phyloP scores from a whole-genome alignment of 352 stramenopile species.

The Stephanocyclus meneghinianus region DNA sequence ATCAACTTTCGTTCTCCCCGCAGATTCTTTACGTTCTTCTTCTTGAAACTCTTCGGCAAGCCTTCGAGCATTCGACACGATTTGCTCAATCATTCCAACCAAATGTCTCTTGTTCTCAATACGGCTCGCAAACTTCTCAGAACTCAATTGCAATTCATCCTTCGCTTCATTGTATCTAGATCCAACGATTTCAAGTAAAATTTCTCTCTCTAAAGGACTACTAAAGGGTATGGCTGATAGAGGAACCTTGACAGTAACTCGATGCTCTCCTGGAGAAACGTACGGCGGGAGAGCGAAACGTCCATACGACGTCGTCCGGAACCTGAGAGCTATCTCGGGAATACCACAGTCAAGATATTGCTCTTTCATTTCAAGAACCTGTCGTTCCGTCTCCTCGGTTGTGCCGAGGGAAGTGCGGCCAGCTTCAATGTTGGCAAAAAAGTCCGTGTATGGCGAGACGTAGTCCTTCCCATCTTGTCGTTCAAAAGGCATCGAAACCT shows the following conservation, averaged over 20 bases:
- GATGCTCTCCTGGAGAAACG: constrained; percentile 68
- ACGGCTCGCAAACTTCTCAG: constrained; percentile 74
- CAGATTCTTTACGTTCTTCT: constrained; percentile 9
- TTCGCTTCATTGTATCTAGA: constrained; percentile 60
- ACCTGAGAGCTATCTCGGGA: constrained; percentile 63
- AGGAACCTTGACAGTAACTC: constrained; percentile 60
- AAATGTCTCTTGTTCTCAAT: constrained; percentile 82
- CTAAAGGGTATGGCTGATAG: constrained; percentile 58
- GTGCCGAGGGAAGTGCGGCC: constrained; percentile 56
- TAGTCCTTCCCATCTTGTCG: constrained; percentile 34
- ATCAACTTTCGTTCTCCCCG: background rate
- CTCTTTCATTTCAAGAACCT: constrained; percentile 25
- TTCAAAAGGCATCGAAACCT: constrained; percentile 40
- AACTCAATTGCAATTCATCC: constrained; percentile 61
- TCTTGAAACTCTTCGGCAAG: constrained; percentile 59
- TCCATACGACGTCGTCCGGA: constrained; percentile 67
- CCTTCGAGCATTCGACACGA: constrained; percentile 56
- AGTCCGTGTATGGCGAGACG: constrained; percentile 66
- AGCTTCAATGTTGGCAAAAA: constrained; percentile 64
- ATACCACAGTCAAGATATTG: constrained; percentile 69
- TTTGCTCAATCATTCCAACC: constrained; percentile 72
- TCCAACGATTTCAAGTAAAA: constrained; percentile 77
- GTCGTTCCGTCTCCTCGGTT: constrained; percentile 38
- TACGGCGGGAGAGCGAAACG: constrained; percentile 60
- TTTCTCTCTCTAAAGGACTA: constrained; percentile 54